Base-by-base conservation (phyloP, 352 stramenopile species). In the Hyaloperonospora brassicae region DNA sequence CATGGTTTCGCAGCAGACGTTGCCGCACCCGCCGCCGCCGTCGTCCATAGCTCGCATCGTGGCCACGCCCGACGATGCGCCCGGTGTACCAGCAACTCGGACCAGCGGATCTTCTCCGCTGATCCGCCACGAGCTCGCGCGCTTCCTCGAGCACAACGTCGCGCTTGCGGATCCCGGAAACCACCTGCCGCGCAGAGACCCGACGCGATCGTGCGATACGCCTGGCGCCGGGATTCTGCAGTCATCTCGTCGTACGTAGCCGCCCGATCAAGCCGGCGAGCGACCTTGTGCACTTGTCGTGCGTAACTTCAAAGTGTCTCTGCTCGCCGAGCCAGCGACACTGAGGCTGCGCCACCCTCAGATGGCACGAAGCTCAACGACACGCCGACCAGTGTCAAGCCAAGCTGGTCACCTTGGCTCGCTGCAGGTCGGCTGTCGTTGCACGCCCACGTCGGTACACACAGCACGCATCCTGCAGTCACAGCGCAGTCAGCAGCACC, bases 161-260 rank as follows among this genome's bases (percentile, higher is more conserved):
- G 42, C 50, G 36, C 40, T 38, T 25, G 55, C 14, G n/a, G 44
- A 44, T 68, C 52, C 48, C 14, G 6, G 10, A 66, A 70, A 70
- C 52, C 62, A 70, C n/a, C 43, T 70, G 56, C 31, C 10, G 13
- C 13, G 43, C 24, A 65, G 47, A 52, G 23, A 21, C 39, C 45
- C 49, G 44, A 35, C 35, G 48, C 44, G 52, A 56, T 17, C 17
- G 17, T 66, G 62, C 52, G 62, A 70, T 64, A 70, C 58, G 23
- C 50, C 11, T 51, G 58, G 58, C 63, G 57, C 57, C 62, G 39
- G 57, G 57, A 13, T 43, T 35, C 2, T 9, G n/a, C 23, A 8
- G 27, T 34, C 50, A 64, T 46, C 55, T 59, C 59, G 59, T 59
- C 59, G 25, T 34, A 17, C 17, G 17, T 17, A 17, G 17, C 17